Percentiles rank a stretch among this genome's conserved stretches.
phyloP scores from a whole-genome alignment of 2,329 filamentous ascomycete species.

The Thelonectria rubi region DNA sequence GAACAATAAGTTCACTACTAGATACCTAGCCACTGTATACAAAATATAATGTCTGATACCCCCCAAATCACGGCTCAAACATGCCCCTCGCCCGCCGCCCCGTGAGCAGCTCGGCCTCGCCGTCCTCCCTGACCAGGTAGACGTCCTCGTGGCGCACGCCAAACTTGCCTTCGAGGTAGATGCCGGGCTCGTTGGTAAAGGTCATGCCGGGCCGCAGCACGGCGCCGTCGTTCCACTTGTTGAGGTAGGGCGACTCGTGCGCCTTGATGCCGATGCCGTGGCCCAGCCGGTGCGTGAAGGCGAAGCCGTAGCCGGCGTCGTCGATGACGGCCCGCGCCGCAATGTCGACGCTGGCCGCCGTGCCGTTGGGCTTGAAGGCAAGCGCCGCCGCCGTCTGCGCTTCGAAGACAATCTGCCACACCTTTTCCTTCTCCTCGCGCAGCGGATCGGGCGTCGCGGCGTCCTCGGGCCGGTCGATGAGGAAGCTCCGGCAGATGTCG shows the following conservation, averaged over 20 bases:
- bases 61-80: slow-evolving; percentile 56
- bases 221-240: slow-evolving; percentile 64
- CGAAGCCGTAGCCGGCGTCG: slow-evolving; percentile 64
- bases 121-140: slow-evolving; percentile 63
- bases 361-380: slow-evolving; percentile 60
- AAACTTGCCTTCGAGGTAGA: slow-evolving; percentile 68
- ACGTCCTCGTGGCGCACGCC: slow-evolving; percentile 71
- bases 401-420: slow-evolving; percentile 70
- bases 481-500: slow-evolving; percentile 71
- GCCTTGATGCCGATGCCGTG: slow-evolving; percentile 74
- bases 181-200: slow-evolving; percentile 71
- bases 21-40: no score
- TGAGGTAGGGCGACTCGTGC: slow-evolving; percentile 71
- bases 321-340: slow-evolving; percentile 67
- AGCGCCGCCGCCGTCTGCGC: slow-evolving; percentile 65
- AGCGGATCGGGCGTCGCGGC: slow-evolving; percentile 35
- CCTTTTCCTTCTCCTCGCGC: slow-evolving; percentile 60
- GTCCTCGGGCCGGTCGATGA: slow-evolving; percentile 50
- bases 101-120: slow-evolving; percentile 63
- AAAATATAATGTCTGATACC: slow-evolving; percentile 35
- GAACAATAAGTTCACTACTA: no score
- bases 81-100: slow-evolving; percentile 60
- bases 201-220: slow-evolving; percentile 65
- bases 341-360: slow-evolving; percentile 68
- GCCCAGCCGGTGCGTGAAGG: slow-evolving; percentile 69